Conservation (phyloP, 2,329 filamentous ascomycete genomes). For the Penicillium sp. region DNA sequence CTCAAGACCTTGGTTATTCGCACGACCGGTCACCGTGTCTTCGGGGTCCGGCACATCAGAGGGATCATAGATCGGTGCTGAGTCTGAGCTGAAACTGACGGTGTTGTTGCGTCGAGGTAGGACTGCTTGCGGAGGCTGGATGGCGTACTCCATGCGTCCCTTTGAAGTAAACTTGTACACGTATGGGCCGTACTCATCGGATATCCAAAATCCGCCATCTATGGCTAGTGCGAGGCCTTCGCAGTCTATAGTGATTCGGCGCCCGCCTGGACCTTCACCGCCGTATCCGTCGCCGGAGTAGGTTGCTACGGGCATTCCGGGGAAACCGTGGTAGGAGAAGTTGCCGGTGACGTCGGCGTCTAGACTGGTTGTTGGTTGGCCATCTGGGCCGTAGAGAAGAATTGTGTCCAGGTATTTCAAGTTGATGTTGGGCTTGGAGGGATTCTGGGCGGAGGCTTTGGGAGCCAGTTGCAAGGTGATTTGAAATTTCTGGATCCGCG, state of each 20-base stretch:
- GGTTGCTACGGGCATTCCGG: conserved; percentile 62
- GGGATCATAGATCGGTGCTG: conserved; percentile 61
- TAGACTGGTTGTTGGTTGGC: conserved; percentile 63
- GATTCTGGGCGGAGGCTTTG: conserved; percentile 53
- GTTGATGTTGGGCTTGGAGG: conserved; percentile 61
- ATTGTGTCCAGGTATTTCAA: conserved; percentile 66
- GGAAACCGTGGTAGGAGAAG: conserved; percentile 59
- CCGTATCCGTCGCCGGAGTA: conserved; percentile 71
- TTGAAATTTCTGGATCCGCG: conserved; percentile 67
- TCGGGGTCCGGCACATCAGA: conserved; percentile 52
- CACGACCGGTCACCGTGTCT: conserved; percentile 62
- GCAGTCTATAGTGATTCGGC: conserved; percentile 61
- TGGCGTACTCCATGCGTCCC: conserved; percentile 63
- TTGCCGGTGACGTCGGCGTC: conserved; percentile 60
- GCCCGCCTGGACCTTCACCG: conserved; percentile 59
- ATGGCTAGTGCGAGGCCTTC: conserved; percentile 65
- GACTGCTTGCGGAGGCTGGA: conserved; percentile 65
- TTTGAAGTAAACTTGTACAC: conserved; percentile 63
- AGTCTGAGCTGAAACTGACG: conserved; percentile 64
- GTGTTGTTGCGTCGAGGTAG: conserved; percentile 64
- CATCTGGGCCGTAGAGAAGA: conserved; percentile 63
- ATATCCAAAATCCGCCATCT: conserved; percentile 67
- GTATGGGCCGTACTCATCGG: conserved; percentile 71
- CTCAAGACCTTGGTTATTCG: conserved; percentile 77
- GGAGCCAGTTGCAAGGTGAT: conserved; percentile 59